Percentiles rank a stretch among this genome's conserved stretches.
These are phyloP conservation scores for Neolentinus lepideus DNA, from an alignment of 1,284 basidiomycete genomes.

Conservation along the genomic window DNA sequence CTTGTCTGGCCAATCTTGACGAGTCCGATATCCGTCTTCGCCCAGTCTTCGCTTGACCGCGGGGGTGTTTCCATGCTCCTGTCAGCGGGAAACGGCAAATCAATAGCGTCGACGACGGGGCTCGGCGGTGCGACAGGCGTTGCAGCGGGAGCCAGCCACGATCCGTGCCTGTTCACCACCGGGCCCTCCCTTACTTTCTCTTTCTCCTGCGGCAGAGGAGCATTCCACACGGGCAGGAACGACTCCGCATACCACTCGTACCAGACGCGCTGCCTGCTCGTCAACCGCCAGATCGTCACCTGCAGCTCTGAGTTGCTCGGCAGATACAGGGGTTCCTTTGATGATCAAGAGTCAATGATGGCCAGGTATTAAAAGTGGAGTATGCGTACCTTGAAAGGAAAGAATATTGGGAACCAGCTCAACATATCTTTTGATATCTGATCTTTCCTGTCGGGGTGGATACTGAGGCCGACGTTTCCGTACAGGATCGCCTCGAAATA, in stretches of 20 bases:
- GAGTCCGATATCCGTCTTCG: constrained; percentile 25
- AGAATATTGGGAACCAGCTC: constrained; percentile 98
- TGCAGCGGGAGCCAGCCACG: constrained; percentile 24
- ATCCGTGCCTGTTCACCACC: constrained; percentile 11
- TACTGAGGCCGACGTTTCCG: constrained; percentile 83
- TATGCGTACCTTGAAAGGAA: constrained; percentile 74
- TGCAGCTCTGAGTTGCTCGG: constrained; percentile 90
- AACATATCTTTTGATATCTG: constrained; percentile 90
- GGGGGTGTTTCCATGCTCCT: constrained; percentile 7
- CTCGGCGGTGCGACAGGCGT: constrained; percentile 46
- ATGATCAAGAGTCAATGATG: neutral
- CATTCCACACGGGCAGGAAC: constrained; percentile 60
- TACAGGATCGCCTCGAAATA: constrained; percentile 98
- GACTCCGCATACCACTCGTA: constrained; percentile 98
- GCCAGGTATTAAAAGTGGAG: neutral
- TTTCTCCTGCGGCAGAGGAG: constrained; percentile 8
- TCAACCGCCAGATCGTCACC: constrained; percentile 92
- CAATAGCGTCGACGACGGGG: constrained; percentile 55
- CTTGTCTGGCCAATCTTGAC: constrained; percentile 92
- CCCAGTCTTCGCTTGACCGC: constrained; percentile 14
- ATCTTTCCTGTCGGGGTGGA: constrained; percentile 86
- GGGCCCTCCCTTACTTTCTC: constrained; percentile 12
- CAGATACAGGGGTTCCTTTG: constrained; percentile 86
- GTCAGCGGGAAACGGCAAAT: constrained; percentile 25
- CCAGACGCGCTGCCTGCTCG: constrained; percentile 87